These are phyloP conservation scores for Saccharomyces hybrid DNA, from an alignment of 1,139 yeast genomes.

Conservation along the genomic window DNA sequence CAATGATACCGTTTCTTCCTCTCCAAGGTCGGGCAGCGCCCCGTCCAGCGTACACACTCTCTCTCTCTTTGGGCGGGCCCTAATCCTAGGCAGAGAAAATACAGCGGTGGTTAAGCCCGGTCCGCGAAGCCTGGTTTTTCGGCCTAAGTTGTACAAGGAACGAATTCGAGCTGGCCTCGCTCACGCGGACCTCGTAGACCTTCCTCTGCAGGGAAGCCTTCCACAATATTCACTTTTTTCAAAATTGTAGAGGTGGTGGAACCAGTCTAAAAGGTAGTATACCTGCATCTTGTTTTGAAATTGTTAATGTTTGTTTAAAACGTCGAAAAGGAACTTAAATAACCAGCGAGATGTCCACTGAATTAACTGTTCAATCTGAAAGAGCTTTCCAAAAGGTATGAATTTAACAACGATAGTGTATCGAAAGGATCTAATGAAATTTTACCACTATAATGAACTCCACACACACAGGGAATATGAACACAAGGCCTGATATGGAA, in stretches of 20 bases:
- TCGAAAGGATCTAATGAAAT: not conserved
- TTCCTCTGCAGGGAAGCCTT: not conserved
- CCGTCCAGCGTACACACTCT: not conserved
- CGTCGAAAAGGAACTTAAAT: constrained; percentile 18
- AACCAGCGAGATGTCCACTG: constrained; percentile 82
- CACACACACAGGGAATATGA: not conserved
- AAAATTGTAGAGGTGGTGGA: not conserved
- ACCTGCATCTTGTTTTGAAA: not conserved
- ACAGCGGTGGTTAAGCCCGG: not conserved
- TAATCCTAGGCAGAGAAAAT: not conserved
- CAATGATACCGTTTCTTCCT: not conserved
- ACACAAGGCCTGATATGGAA: not conserved
- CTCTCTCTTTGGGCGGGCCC: not conserved
- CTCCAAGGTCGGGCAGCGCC: not conserved
- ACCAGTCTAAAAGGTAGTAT: not conserved
- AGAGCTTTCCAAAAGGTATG: constrained; percentile 99
- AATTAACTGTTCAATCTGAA: constrained; percentile 38
- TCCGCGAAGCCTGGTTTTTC: not conserved
- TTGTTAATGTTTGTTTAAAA: not conserved
- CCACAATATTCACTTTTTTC: not conserved
- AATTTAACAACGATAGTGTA: constrained; percentile 14
- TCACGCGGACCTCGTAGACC: not conserved
- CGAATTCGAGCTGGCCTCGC: not conserved
- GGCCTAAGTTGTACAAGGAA: not conserved
- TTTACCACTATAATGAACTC: not conserved